Conservation (phyloP, 176 grass and related monocot species). For the Oryza coarctata region DNA sequence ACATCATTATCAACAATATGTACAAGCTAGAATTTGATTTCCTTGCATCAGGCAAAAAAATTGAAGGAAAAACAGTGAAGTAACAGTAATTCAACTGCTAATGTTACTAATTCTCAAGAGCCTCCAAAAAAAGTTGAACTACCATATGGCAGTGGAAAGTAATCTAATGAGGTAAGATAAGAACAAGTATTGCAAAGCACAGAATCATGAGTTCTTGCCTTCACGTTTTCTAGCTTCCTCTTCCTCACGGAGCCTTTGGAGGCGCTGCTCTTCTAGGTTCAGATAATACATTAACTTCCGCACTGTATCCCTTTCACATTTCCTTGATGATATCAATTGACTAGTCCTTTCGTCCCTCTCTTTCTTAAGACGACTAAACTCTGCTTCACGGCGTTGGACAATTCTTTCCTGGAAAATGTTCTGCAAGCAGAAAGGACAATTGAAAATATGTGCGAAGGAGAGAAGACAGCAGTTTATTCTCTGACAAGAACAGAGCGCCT, state of each 20-base stretch:
- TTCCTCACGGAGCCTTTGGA: constrained; percentile 55
- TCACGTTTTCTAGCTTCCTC: constrained; percentile 81
- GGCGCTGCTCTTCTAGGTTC: constrained; percentile 70
- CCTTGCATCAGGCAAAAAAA: neutral
- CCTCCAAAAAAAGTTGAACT: neutral
- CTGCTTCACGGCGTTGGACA: constrained; percentile 54
- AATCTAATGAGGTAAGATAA: neutral
- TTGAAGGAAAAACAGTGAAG: no score
- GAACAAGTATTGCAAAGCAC: neutral
- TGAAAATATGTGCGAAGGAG: neutral
- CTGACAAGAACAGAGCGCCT: neutral
- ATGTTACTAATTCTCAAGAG: neutral
- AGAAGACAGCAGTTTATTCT: neutral
- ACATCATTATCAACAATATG: constrained; percentile 13
- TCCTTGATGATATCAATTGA: constrained; percentile 70
- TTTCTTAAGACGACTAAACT: constrained; percentile 60
- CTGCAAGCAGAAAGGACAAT: constrained; percentile 36
- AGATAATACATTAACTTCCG: constrained; percentile 81
- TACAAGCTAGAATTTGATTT: neutral
- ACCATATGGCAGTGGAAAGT: neutral
- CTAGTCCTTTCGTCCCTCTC: constrained; percentile 74
- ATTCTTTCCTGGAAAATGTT: constrained; percentile 68
- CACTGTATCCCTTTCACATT: constrained; percentile 68
- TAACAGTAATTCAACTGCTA: neutral
- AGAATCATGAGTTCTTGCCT: constrained; percentile 42